A percentile compares a stretch with the other conserved stretches of the same genome.
Evolutionary conservation across 495 filamentous ascomycete genomes (phyloP).

Genomic region (Neurospora pannonica): DNA sequence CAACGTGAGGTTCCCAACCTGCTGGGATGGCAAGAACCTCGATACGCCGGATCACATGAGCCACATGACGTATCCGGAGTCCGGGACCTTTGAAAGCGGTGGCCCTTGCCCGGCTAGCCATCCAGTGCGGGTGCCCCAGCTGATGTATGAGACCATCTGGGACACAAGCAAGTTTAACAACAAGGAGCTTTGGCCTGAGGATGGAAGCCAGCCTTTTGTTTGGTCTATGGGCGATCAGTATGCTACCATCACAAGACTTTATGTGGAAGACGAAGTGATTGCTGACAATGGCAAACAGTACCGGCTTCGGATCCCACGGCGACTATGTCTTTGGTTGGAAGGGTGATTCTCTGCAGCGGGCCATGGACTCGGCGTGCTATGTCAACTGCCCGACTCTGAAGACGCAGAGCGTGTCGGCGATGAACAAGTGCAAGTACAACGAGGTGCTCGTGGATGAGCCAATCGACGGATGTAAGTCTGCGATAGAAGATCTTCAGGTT

Average conservation of each 20-base stretch:
- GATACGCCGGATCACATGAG: conserved; percentile 23
- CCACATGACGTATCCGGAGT: conserved; percentile 30
- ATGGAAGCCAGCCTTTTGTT: conserved; percentile 36
- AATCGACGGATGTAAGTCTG: conserved; percentile 18
- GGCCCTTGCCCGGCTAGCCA: conserved; percentile 26
- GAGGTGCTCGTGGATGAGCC: conserved; percentile 15
- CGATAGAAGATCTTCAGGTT: not conserved
- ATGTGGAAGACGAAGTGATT: not conserved
- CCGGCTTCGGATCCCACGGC: conserved; percentile 27
- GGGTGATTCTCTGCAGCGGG: conserved; percentile 28
- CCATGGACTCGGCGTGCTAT: conserved; percentile 30
- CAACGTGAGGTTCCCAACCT: conserved; percentile 23
- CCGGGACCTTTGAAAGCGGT: conserved; percentile 26
- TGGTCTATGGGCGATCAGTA: conserved; percentile 31
- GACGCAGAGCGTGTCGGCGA: conserved; percentile 20
- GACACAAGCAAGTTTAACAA: conserved; percentile 25
- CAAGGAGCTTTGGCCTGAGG: conserved; percentile 32
- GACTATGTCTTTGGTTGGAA: conserved; percentile 37
- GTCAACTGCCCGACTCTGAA: conserved; percentile 29
- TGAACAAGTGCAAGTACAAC: conserved; percentile 24
- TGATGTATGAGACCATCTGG: conserved; percentile 30
- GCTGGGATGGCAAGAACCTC: conserved; percentile 22
- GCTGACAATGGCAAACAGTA: conserved; percentile 4
- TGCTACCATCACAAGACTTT: not conserved
- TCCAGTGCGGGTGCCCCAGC: conserved; percentile 26